Conservation (phyloP, 805 yeast species). For the Lachancea cidri region DNA sequence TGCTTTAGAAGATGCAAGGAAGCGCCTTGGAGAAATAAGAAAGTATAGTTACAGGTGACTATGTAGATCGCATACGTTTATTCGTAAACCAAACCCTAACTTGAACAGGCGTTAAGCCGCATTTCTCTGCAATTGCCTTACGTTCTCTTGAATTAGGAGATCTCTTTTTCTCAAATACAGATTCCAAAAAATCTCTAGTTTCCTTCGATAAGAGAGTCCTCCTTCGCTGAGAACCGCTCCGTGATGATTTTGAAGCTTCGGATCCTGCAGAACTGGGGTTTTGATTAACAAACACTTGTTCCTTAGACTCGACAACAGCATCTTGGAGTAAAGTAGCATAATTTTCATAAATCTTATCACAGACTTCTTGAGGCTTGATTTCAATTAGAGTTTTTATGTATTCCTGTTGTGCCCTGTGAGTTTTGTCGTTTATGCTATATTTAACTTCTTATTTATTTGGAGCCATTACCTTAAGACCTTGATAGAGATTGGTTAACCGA, state of each 20-base stretch:
- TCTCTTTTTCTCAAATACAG: conserved; percentile 17
- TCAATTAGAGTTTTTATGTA: too few relatives aligned
- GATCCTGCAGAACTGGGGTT: too few relatives aligned
- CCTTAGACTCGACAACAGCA: conserved; percentile 6
- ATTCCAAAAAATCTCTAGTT: conserved; percentile 15
- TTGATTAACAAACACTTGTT: not conserved
- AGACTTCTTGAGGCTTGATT: conserved; percentile 2
- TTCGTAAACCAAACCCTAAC: conserved; percentile 22
- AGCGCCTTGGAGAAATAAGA: conserved; percentile 78
- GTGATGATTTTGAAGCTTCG: not conserved
- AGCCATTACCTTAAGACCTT: too few relatives aligned
- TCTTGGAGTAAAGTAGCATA: conserved; percentile 6
- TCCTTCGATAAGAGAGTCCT: conserved; percentile 11
- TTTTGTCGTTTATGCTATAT: not conserved
- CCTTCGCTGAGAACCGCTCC: not conserved
- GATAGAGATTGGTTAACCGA: too few relatives aligned
- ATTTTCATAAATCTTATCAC: conserved; percentile 6
- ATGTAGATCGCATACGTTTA: too few relatives aligned
- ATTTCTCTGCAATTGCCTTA: conserved; percentile 18
- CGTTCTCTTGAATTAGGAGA: conserved; percentile 22
- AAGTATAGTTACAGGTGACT: conserved; percentile 58
- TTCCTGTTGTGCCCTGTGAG: too few relatives aligned
- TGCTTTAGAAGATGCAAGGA: conserved; percentile 64
- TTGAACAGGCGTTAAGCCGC: conserved; percentile 20
- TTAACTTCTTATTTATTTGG: not conserved